Base-by-base conservation (phyloP, 1,284 basidiomycete genomes). In the Malassezia sp. region DNA sequence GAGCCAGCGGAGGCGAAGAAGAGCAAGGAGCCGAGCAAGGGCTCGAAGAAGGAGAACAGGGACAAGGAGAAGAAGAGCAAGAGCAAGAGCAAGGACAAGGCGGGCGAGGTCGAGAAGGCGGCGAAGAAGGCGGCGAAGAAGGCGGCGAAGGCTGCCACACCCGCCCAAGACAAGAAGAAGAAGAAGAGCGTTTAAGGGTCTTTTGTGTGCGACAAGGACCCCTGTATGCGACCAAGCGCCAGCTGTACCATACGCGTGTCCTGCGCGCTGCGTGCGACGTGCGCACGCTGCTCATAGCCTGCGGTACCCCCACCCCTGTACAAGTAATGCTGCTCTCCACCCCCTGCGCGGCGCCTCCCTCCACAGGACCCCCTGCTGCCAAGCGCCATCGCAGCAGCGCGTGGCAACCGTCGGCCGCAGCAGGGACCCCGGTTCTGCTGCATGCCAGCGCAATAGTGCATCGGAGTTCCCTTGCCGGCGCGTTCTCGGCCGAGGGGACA, bases 41-140 rank as follows among this genome's bases (percentile, higher is more conserved):
- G 84, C 73, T 75, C 71, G 49, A 71, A 72, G 58, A 69, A 71
- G 52, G 72, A 77, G 70, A 79, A 81, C 73, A 84, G 84, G 73
- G 76, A 73, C 44, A 66, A 72, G 56, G 69, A 66, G 51, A 71
- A 37, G 15, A 63, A 60, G 40, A 49, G 40, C 38, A 57, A 60
- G 42, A 54, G 53, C 28, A 32, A 38, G 18, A 50, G 52, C 46
- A 56, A 57, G 54, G 49, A 58, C 26, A 51, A 57, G 49, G 52
- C 33, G 18, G 28, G 27, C 26, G 53, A 60, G 12, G 56, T 57
- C 4, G 54, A 56, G 15, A 61, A 61, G 55, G 55, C 55, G 6
- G 49, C 53, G 15, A 53, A 57, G 38, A 57, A 59, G 56, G 64
- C 60, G 5, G 60, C 61, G 30, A 67, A 67, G 52, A 61, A 64